phyloP scores from a whole-genome alignment of 331 rosid genomes.

The Pyrus hybrid region DNA sequence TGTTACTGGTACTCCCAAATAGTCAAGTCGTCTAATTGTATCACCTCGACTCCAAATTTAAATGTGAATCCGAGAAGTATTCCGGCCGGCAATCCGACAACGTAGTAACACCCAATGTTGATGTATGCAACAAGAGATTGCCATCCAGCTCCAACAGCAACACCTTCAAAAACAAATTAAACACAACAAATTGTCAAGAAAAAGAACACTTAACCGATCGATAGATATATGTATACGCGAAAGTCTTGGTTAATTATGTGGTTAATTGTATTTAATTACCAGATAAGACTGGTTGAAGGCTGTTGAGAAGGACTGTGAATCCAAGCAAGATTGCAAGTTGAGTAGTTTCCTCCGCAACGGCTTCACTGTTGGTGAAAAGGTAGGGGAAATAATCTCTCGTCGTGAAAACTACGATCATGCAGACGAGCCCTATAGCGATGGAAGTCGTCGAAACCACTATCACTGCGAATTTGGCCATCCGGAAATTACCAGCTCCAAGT shows the following conservation, averaged over 20 bases:
- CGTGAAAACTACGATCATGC: slow-evolving; percentile 29
- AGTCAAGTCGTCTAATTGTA: neutral
- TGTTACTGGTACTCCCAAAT: neutral
- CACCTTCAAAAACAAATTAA: slow-evolving; percentile 35
- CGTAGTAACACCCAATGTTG: slow-evolving; percentile 63
- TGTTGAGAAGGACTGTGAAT: slow-evolving; percentile 53
- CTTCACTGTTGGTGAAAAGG: slow-evolving; percentile 51
- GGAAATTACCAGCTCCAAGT: slow-evolving; percentile 62
- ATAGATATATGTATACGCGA: neutral
- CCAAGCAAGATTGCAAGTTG: slow-evolving; percentile 49
- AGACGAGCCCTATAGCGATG: slow-evolving; percentile 45
- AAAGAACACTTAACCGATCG: neutral
- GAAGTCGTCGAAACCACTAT: slow-evolving; percentile 63
- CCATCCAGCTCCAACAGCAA: slow-evolving; percentile 95
- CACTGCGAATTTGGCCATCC: slow-evolving; percentile 54
- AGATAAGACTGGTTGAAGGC: slow-evolving; percentile 71
- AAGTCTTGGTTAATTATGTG: neutral
- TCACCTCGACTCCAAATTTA: slow-evolving; percentile 55
- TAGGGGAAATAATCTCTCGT: slow-evolving; percentile 57
- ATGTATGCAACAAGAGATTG: slow-evolving; percentile 76
- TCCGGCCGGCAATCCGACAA: slow-evolving; percentile 72
- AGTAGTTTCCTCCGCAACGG: slow-evolving; percentile 66
- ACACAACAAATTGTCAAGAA: neutral
- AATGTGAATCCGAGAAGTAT: slow-evolving; percentile 63
- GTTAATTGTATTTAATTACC: slow-evolving; percentile 27